Evolutionary conservation across 169 alveolate genomes (phyloP).

Genomic region (Plasmodium fragile): DNA sequence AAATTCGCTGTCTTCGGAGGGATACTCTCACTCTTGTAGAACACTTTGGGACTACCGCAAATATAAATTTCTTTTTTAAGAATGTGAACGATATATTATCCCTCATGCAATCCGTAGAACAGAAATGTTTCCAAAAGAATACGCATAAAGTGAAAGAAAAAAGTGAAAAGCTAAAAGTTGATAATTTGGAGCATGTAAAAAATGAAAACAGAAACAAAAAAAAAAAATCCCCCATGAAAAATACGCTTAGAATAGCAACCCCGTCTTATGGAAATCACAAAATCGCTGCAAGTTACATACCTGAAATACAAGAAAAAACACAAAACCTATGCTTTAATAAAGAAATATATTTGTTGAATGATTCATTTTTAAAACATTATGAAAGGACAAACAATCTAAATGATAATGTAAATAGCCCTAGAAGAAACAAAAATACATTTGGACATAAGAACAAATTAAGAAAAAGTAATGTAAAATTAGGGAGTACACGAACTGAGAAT

Average conservation of each 20-base stretch:
- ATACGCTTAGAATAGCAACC: neutral
- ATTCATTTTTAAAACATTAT: slow-evolving; percentile 26
- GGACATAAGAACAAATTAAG: slow-evolving; percentile 4
- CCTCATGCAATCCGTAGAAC: slow-evolving; percentile 15
- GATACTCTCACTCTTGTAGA: slow-evolving; percentile 4
- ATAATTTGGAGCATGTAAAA: slow-evolving; percentile 7
- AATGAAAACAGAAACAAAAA: slow-evolving; percentile 6
- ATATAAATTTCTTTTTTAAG: slow-evolving; percentile 7
- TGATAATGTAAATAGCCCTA: neutral
- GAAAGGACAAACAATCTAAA: slow-evolving; percentile 17
- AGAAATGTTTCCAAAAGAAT: neutral
- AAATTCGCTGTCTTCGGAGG: slow-evolving; percentile 25
- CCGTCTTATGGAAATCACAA: slow-evolving; percentile 13
- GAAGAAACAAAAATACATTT: neutral
- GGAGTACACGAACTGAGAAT: slow-evolving; percentile 6
- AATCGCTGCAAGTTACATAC: neutral
- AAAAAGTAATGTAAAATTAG: slow-evolving; percentile 6
- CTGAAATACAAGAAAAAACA: slow-evolving; percentile 15
- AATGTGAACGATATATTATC: slow-evolving; percentile 33
- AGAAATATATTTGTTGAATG: slow-evolving; percentile 6
- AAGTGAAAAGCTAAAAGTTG: neutral
- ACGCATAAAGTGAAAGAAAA: slow-evolving; percentile 18
- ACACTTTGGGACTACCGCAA: slow-evolving; percentile 17
- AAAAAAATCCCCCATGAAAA: slow-evolving; percentile 6
- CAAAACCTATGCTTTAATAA: slow-evolving; percentile 1